phyloP scores from a whole-genome alignment of 345 rosid genomes.

The Eucalyptus regnans region DNA sequence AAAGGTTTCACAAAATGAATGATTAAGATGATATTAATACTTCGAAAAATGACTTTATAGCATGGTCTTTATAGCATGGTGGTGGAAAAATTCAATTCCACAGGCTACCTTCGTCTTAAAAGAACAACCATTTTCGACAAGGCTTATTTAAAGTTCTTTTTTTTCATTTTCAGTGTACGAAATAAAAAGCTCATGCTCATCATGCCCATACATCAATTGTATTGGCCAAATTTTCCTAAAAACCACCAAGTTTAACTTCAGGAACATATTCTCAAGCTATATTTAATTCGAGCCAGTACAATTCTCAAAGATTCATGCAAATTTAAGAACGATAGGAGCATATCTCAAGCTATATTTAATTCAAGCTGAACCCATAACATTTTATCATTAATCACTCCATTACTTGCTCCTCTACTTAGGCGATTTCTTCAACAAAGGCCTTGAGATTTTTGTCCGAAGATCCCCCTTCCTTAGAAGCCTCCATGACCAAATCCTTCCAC shows the following conservation, averaged over 20 bases:
- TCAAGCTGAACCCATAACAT: not conserved
- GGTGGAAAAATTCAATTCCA: too few species aligned
- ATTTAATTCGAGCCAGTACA: not conserved
- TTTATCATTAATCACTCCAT: not conserved
- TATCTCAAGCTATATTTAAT: not conserved
- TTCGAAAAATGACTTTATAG: too few species aligned
- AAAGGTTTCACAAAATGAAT: too few species aligned
- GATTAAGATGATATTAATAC: too few species aligned
- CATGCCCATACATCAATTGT: not conserved
- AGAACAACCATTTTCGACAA: too few species aligned
- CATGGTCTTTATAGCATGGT: too few species aligned
- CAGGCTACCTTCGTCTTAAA: too few species aligned
- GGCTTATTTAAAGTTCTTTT: too few species aligned
- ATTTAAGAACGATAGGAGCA: not conserved
- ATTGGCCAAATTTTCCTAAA: not conserved
- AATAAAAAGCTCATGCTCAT: not conserved
- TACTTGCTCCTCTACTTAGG: not conserved
- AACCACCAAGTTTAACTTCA: too few species aligned
- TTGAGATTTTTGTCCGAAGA: slow-evolving; percentile 3
- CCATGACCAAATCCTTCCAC: slow-evolving; percentile 17
- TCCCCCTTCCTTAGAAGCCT: slow-evolving; percentile 8
- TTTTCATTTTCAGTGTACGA: not conserved
- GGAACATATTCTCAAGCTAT: too few species aligned
- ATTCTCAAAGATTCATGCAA: not conserved
- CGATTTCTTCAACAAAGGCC: slow-evolving; percentile 4